Percentiles rank a stretch among this genome's conserved stretches.
Evolutionary conservation across 495 filamentous ascomycete genomes (phyloP).

Genomic region (Penicillium desertorum): DNA sequence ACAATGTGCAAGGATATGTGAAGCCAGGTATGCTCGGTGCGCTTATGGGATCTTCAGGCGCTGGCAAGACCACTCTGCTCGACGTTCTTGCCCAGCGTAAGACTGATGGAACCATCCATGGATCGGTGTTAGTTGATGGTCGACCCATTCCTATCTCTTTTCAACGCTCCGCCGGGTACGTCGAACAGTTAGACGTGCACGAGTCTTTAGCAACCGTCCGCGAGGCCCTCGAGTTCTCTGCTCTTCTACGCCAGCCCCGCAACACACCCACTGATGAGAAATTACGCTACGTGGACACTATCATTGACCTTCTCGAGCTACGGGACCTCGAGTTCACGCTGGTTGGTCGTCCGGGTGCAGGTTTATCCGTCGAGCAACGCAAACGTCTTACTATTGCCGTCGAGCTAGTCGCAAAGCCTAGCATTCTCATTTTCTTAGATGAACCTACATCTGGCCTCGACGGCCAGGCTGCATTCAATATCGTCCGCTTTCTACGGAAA

Average conservation of each 20-base stretch:
- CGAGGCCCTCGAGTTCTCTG: conserved; percentile 58
- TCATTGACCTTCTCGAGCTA: conserved; percentile 57
- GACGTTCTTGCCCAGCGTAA: conserved; percentile 61
- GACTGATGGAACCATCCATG: conserved; percentile 78
- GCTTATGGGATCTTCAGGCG: conserved; percentile 63
- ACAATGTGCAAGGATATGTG: conserved; percentile 83
- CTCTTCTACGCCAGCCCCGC: conserved; percentile 53
- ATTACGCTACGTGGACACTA: conserved; percentile 55
- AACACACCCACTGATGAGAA: conserved; percentile 51
- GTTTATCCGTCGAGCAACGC: conserved; percentile 56
- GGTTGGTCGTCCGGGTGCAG: conserved; percentile 49
- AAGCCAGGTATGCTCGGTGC: conserved; percentile 77
- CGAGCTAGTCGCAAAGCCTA: conserved; percentile 62
- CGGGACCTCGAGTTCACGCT: conserved; percentile 50
- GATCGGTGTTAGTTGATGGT: conserved; percentile 81
- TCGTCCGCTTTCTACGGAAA: no score
- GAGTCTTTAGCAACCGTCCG: conserved; percentile 57
- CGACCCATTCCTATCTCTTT: conserved; percentile 71
- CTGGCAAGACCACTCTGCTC: conserved; percentile 59
- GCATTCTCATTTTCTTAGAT: conserved; percentile 67
- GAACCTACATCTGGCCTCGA: conserved; percentile 73
- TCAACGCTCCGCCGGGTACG: conserved; percentile 62
- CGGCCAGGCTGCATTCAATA: conserved; percentile 27
- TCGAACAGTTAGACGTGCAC: conserved; percentile 58
- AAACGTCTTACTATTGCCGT: conserved; percentile 65